Conservation (phyloP, 805 yeast genomes). For the Metschnikowia borealis region DNA sequence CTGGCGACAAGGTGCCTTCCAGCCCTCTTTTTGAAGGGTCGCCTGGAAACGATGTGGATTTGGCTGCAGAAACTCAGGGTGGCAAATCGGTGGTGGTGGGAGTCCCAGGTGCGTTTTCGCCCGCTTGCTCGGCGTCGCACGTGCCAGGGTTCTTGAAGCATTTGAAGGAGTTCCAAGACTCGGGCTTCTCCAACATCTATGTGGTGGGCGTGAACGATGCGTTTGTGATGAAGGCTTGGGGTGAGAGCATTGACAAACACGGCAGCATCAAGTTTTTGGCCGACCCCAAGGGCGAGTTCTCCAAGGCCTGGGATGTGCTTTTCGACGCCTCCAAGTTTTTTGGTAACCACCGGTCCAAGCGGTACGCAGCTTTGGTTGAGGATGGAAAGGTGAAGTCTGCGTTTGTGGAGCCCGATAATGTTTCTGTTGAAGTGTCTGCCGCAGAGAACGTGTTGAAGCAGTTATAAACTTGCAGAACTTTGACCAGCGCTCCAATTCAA, state of each 20-base stretch:
- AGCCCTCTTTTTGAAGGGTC: slow-evolving; percentile 54
- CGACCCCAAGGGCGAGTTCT: slow-evolving; percentile 75
- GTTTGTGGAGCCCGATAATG: slow-evolving; percentile 79
- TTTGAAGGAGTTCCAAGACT: slow-evolving; percentile 49
- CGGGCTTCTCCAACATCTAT: slow-evolving; percentile 62
- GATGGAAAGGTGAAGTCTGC: slow-evolving; percentile 66
- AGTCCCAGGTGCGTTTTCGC: slow-evolving; percentile 67
- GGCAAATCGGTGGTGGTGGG: slow-evolving; percentile 53
- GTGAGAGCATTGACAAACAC: slow-evolving; percentile 33
- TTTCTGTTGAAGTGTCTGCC: slow-evolving; percentile 55
- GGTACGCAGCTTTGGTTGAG: slow-evolving; percentile 73
- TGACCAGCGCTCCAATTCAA: too few relatives aligned
- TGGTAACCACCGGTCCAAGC: slow-evolving; percentile 70
- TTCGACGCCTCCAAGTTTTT: slow-evolving; percentile 76
- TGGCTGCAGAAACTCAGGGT: slow-evolving; percentile 42
- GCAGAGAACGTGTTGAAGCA: slow-evolving; percentile 42
- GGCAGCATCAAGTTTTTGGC: slow-evolving; percentile 57
- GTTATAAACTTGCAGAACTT: too few relatives aligned
- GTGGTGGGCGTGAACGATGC: slow-evolving; percentile 83
- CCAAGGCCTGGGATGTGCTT: slow-evolving; percentile 56
- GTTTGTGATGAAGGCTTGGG: slow-evolving; percentile 83
- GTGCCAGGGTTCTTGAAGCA: slow-evolving; percentile 68
- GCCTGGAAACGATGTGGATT: slow-evolving; percentile 59
- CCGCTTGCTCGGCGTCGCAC: slow-evolving; percentile 70
- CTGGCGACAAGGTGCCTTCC: slow-evolving; percentile 62